These are phyloP conservation scores for Rhodamnia rubescens DNA, from an alignment of 345 rosid genomes.

Conservation along the genomic window DNA sequence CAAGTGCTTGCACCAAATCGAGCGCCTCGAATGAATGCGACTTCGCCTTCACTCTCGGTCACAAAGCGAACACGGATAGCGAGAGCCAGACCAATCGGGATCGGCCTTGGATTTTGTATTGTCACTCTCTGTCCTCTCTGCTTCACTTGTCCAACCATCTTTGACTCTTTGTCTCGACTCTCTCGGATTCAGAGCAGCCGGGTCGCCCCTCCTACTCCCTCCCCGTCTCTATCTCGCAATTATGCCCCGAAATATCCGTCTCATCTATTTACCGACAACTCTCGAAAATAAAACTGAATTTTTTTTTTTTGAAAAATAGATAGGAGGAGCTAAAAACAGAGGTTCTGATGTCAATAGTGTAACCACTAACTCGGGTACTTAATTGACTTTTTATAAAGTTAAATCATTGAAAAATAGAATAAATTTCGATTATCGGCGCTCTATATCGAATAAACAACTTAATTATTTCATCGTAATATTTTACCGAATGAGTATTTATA, in stretches of 20 bases:
- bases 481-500: no score
- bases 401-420: neutral
- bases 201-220: rapidly evolving
- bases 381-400: neutral
- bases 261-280: neutral
- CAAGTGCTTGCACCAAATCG: neutral
- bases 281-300: neutral
- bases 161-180: neutral
- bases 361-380: neutral
- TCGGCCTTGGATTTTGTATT: neutral
- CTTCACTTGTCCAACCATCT: neutral
- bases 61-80: neutral
- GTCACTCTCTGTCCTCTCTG: neutral
- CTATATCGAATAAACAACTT: neutral
- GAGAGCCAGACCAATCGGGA: neutral
- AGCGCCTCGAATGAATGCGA: neutral
- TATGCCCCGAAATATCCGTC: neutral
- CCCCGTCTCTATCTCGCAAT: neutral
- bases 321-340: neutral
- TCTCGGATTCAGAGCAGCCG: neutral
- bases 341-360: neutral
- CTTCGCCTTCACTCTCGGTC: neutral
- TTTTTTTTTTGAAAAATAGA: neutral
- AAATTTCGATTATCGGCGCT: neutral
- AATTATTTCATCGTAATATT: neutral